phyloP scores from a whole-genome alignment of 345 rosid species.

The Euphorbia lathyris region DNA sequence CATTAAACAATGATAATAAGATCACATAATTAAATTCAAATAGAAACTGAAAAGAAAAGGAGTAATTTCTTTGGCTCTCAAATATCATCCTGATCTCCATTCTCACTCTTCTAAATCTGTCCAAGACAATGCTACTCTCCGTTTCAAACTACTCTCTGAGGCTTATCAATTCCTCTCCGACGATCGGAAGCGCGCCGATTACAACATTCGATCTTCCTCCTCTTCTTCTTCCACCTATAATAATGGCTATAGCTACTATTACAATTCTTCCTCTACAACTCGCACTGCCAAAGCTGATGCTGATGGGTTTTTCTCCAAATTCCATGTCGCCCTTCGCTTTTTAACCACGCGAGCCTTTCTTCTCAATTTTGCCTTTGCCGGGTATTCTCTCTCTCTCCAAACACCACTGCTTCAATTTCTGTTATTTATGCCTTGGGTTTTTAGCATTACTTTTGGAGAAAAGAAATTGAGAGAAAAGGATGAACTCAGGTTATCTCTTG shows the following conservation, averaged over 20 bases:
- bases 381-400: slow-evolving; percentile 35
- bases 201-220: slow-evolving; percentile 37
- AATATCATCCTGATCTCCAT: slow-evolving; percentile 85
- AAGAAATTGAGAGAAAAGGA: background rate
- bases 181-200: slow-evolving; percentile 65
- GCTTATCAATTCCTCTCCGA: slow-evolving; percentile 71
- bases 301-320: slow-evolving; percentile 26
- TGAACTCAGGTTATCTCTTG: background rate
- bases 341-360: slow-evolving; percentile 70
- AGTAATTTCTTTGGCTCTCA: slow-evolving; percentile 69
- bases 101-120: slow-evolving; percentile 54
- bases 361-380: slow-evolving; percentile 57
- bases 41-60: too few species aligned
- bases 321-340: slow-evolving; percentile 42
- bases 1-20: too few species aligned
- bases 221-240: slow-evolving; percentile 10
- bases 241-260: background rate
- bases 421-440: background rate
- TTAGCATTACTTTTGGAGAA: background rate
- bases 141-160: slow-evolving; percentile 79
- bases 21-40: too few species aligned
- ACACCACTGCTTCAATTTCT: background rate
- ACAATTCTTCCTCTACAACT: slow-evolving; percentile 12
- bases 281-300: slow-evolving; percentile 16
- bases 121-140: slow-evolving; percentile 48